Conservation (phyloP, 192 early-diverging fungal genomes). For the Backusella psychrophila region DNA sequence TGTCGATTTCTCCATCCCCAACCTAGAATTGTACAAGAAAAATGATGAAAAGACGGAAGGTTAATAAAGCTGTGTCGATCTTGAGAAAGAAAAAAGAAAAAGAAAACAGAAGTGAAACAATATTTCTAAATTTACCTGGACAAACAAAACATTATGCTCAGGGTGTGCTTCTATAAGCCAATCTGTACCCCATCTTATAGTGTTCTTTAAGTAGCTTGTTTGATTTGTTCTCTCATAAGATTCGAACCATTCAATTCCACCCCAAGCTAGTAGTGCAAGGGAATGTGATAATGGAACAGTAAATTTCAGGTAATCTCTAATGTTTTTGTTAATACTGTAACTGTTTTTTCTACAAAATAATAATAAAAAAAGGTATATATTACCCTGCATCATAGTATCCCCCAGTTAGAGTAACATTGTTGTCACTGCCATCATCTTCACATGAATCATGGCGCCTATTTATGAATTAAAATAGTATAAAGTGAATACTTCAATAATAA, state of each 20-base stretch:
- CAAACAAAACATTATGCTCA: constrained; percentile 40
- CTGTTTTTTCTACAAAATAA: background rate
- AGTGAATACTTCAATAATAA: background rate
- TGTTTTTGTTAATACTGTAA: background rate
- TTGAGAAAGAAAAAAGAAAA: background rate
- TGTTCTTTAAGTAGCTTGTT: constrained; percentile 37
- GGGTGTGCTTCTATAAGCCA: constrained; percentile 54
- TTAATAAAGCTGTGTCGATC: background rate
- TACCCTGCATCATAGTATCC: constrained; percentile 25
- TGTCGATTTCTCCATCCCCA: constrained; percentile 33
- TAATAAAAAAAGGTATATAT: background rate
- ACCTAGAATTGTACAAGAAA: constrained; percentile 17
- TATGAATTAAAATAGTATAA: background rate
- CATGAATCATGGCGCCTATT: constrained; percentile 15
- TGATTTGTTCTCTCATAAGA: constrained; percentile 44
- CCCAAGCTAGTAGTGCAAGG: constrained; percentile 45
- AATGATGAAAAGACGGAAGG: background rate
- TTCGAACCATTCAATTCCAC: constrained; percentile 46
- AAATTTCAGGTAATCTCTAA: constrained; percentile 49
- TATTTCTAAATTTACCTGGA: constrained; percentile 28
- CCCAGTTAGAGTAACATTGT: constrained; percentile 2
- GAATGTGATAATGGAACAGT: constrained; percentile 47
- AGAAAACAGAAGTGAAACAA: background rate
- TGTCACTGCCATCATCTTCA: constrained; percentile 8
- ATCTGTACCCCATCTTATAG: constrained; percentile 52